Percentiles rank a stretch among this genome's conserved stretches.
Conservation (phyloP, 192 early-diverging fungal genomes). For the Mortierella claussenii region DNA sequence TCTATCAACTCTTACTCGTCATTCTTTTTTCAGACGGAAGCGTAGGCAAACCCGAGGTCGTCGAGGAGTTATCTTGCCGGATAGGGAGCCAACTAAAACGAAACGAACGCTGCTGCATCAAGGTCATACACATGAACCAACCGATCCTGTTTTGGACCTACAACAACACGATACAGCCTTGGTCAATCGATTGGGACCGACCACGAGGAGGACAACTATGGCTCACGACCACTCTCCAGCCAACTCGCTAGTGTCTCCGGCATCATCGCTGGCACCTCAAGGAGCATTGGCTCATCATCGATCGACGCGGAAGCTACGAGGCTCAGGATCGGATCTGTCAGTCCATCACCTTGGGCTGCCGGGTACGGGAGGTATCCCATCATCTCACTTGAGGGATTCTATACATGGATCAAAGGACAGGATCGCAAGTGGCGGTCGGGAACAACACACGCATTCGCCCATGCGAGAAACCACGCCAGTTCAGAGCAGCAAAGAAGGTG, state of each 20-base stretch:
- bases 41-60: constrained; percentile 83
- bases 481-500: constrained; percentile 39
- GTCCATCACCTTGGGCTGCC: constrained; percentile 30
- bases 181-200: constrained; percentile 26
- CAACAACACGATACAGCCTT: constrained; percentile 19
- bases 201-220: constrained; percentile 45
- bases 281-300: constrained; percentile 38
- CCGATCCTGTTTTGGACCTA: constrained; percentile 42
- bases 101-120: constrained; percentile 62
- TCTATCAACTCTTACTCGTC: neutral
- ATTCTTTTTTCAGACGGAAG: constrained; percentile 70
- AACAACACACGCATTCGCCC: constrained; percentile 34
- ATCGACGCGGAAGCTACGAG: constrained; percentile 35
- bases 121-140: constrained; percentile 54
- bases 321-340: constrained; percentile 40
- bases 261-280: constrained; percentile 26
- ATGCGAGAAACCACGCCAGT: constrained; percentile 51
- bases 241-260: constrained; percentile 6
- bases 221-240: constrained; percentile 42
- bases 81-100: constrained; percentile 76
- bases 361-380: neutral
- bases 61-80: constrained; percentile 71
- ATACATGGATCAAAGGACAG: constrained; percentile 44
- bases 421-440: constrained; percentile 6
- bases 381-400: constrained; percentile 7